A percentile compares a stretch with the other conserved stretches of the same genome.
phyloP scores from a whole-genome alignment of 495 filamentous ascomycete species.

The Lentithecium fluviatile region DNA sequence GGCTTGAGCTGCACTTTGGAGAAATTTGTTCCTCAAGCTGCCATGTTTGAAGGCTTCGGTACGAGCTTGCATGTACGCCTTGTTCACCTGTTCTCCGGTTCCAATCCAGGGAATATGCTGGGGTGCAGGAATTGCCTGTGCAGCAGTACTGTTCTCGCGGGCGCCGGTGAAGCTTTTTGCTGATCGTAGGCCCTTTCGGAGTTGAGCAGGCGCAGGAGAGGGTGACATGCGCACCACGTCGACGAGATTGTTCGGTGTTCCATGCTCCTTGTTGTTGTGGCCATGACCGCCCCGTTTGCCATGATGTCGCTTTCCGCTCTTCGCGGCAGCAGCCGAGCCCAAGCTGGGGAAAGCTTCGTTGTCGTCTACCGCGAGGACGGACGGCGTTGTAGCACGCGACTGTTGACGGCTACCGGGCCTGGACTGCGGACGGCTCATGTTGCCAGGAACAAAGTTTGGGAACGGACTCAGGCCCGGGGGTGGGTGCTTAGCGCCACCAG shows the following conservation, averaged over 20 bases:
- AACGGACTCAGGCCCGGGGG: conserved; percentile 60
- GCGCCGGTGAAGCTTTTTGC: conserved; percentile 55
- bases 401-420: conserved; percentile 85
- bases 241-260: conserved; percentile 80
- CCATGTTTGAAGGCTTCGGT: conserved; percentile 96
- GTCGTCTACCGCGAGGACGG: conserved; percentile 82
- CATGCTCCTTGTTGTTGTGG: conserved; percentile 58
- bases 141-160: conserved; percentile 76
- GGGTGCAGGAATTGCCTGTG: conserved; percentile 78
- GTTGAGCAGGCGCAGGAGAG: conserved; percentile 59
- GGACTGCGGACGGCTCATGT: conserved; percentile 67
- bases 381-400: conserved; percentile 62
- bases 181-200: conserved; percentile 29
- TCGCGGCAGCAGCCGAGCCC: conserved; percentile 68
- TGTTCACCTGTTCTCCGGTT: conserved; percentile 87
- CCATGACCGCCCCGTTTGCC: conserved; percentile 78
- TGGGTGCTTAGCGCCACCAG: conserved; percentile 48
- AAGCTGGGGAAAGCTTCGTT: conserved; percentile 94
- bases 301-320: conserved; percentile 83
- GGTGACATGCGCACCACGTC: conserved; percentile 94
- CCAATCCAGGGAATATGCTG: conserved; percentile 97
- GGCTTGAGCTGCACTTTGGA: conserved; percentile 98
- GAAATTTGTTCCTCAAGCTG: conserved; percentile 90
- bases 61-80: conserved; percentile 88
- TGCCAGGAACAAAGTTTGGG: conserved; percentile 32